Evolutionary conservation across 768 basidiomycete species (phyloP).

Genomic region (Tricholoma hemisulphureum): DNA sequence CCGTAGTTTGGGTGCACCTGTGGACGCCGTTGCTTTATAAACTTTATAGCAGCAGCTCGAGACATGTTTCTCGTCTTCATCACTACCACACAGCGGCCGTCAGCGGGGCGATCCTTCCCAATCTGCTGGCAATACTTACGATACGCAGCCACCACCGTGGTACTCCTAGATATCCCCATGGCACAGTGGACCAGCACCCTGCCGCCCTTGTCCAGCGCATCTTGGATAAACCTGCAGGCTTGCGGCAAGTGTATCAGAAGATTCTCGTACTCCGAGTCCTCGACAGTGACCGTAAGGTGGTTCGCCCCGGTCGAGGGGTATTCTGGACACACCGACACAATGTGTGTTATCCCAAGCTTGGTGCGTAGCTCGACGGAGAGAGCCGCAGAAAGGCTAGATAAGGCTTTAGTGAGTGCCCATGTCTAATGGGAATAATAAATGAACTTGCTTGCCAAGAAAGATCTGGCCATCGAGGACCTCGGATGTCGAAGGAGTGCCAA

Average conservation of each 20-base stretch:
- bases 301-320: conserved; percentile 42
- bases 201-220: conserved; percentile 51
- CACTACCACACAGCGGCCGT: conserved; percentile 30
- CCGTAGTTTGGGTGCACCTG: conserved; percentile 49
- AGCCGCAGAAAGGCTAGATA: conserved; percentile 38
- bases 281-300: conserved; percentile 40
- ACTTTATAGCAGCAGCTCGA: conserved; percentile 43
- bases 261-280: conserved; percentile 48
- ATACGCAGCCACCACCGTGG: conserved; percentile 58
- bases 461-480: conserved; percentile 39
- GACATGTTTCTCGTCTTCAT: conserved; percentile 48
- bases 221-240: conserved; percentile 61
- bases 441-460: conserved; percentile 43
- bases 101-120: neutral
- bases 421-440: neutral
- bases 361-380: conserved; percentile 28
- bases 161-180: conserved; percentile 71
- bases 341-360: conserved; percentile 47
- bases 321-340: conserved; percentile 58
- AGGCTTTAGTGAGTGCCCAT: neutral
- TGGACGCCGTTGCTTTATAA: conserved; percentile 46
- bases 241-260: conserved; percentile 64
- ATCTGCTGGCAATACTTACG: conserved; percentile 34
- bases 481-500: conserved; percentile 24
- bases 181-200: conserved; percentile 70